Conservation (phyloP, 1,139 yeast genomes). For the Kluyveromyces marxianus region DNA sequence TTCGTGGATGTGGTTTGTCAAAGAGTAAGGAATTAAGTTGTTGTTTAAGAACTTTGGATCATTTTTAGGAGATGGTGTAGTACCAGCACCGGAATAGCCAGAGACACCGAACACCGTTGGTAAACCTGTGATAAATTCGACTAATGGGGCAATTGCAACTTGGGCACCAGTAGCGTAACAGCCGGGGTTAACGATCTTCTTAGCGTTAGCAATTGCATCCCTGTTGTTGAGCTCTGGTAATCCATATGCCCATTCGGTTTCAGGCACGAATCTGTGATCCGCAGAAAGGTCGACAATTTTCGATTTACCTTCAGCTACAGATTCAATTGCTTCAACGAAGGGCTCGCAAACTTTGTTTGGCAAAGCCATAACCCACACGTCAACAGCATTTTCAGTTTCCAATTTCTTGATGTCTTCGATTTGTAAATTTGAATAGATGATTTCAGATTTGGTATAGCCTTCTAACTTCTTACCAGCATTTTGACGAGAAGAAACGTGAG, state of each 20-base stretch:
- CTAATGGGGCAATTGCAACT: slow-evolving; percentile 80
- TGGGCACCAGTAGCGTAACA: slow-evolving; percentile 99
- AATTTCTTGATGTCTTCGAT: slow-evolving; percentile 75
- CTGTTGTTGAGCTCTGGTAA: slow-evolving; percentile 76
- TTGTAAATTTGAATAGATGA: slow-evolving; percentile 78
- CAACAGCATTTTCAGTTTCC: slow-evolving; percentile 73
- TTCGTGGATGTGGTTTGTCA: slow-evolving; percentile 96
- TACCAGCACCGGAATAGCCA: slow-evolving; percentile 98
- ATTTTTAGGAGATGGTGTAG: slow-evolving; percentile 95
- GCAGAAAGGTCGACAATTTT: slow-evolving; percentile 91
- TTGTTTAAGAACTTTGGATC: slow-evolving; percentile 66
- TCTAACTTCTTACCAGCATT: slow-evolving; percentile 76
- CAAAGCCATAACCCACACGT: slow-evolving; percentile 98
- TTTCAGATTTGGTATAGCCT: slow-evolving; percentile 77
- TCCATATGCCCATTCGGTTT: slow-evolving; percentile 89
- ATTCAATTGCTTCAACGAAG: slow-evolving; percentile 86
- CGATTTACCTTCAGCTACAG: slow-evolving; percentile 48
- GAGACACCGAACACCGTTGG: slow-evolving; percentile 93
- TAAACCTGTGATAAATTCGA: slow-evolving; percentile 51
- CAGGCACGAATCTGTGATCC: slow-evolving; percentile 85
- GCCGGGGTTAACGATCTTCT: slow-evolving; percentile 91
- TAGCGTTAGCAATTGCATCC: slow-evolving; percentile 57
- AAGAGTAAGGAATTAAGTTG: slow-evolving; percentile 88
- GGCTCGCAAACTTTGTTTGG: slow-evolving; percentile 98
- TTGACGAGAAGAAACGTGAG: slow-evolving; percentile 95